Evolutionary conservation across 192 early-diverging fungal genomes (phyloP).

Genomic region (Umbelopsis ramanniana): DNA sequence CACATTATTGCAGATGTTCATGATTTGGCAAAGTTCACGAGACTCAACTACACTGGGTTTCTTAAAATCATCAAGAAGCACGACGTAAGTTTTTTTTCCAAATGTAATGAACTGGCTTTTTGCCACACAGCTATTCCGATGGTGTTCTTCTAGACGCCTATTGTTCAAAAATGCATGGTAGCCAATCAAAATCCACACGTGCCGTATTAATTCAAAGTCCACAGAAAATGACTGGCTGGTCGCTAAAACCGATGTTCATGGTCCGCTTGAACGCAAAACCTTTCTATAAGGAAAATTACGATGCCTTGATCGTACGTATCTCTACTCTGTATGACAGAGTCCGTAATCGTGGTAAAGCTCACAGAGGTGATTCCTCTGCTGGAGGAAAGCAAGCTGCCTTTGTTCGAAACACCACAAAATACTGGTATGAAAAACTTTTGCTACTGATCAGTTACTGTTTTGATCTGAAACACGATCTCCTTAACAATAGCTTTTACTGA

Average conservation of each 20-base stretch:
- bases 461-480: too few relatives aligned
- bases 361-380: conserved; percentile 57
- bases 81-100: conserved; percentile 62
- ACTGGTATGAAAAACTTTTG: conserved; percentile 75
- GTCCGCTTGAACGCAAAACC: conserved; percentile 81
- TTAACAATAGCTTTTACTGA: background rate
- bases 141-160: background rate
- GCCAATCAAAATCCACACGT: conserved; percentile 37
- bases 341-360: conserved; percentile 71
- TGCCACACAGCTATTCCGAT: background rate
- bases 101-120: background rate
- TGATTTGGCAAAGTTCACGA: conserved; percentile 82
- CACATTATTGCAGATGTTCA: conserved; percentile 82
- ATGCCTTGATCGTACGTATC: conserved; percentile 85
- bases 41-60: conserved; percentile 86
- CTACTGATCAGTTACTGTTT: background rate
- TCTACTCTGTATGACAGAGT: conserved; percentile 83
- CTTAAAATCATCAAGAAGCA: conserved; percentile 99
- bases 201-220: conserved; percentile 21
- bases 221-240: conserved; percentile 86
- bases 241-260: conserved; percentile 82
- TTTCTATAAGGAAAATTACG: conserved; percentile 90
- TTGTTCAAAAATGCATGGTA: background rate
- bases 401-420: conserved; percentile 95
- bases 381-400: conserved; percentile 71